phyloP scores from a whole-genome alignment of 805 yeast species.

The Candida patagonica region DNA sequence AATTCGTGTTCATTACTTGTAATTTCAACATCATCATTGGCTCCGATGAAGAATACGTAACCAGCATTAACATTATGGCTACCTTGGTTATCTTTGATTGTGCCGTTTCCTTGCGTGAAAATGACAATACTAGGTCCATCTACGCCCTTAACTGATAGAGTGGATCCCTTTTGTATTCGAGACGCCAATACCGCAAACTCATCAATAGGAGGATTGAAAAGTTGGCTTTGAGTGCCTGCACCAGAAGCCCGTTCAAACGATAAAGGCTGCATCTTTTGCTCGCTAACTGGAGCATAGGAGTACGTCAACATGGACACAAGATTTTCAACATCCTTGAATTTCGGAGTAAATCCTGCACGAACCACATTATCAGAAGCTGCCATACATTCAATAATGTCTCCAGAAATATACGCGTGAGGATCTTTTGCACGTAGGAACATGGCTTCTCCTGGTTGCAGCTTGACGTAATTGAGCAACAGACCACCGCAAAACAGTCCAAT shows the following conservation, averaged over 20 bases:
- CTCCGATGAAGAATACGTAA: slow-evolving; percentile 75
- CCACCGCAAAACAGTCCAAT: slow-evolving; percentile 96
- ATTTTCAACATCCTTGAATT: slow-evolving; percentile 89
- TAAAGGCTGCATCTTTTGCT: slow-evolving; percentile 78
- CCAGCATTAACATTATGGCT: slow-evolving; percentile 51
- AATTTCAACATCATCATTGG: slow-evolving; percentile 58
- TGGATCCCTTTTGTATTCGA: slow-evolving; percentile 42
- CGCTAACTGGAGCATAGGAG: slow-evolving; percentile 77
- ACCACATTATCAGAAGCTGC: slow-evolving; percentile 98
- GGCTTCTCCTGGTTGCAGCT: slow-evolving; percentile 81
- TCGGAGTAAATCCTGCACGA: slow-evolving; percentile 99
- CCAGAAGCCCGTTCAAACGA: slow-evolving; percentile 36
- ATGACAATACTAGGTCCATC: slow-evolving; percentile 85
- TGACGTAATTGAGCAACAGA: slow-evolving; percentile 80
- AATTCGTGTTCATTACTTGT: slow-evolving; percentile 32
- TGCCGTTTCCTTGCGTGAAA: slow-evolving; percentile 74
- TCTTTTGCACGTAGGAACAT: slow-evolving; percentile 94
- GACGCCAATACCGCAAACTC: slow-evolving; percentile 90
- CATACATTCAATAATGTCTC: slow-evolving; percentile 99
- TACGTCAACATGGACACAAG: slow-evolving; percentile 89
- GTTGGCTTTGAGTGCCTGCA: slow-evolving; percentile 20
- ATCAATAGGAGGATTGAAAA: slow-evolving; percentile 93
- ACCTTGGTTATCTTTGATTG: slow-evolving; percentile 33
- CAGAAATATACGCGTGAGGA: slow-evolving; percentile 95
- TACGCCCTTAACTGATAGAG: slow-evolving; percentile 49